Conservation (phyloP, 768 basidiomycete species). For the Termitomyces eurrhizus region DNA sequence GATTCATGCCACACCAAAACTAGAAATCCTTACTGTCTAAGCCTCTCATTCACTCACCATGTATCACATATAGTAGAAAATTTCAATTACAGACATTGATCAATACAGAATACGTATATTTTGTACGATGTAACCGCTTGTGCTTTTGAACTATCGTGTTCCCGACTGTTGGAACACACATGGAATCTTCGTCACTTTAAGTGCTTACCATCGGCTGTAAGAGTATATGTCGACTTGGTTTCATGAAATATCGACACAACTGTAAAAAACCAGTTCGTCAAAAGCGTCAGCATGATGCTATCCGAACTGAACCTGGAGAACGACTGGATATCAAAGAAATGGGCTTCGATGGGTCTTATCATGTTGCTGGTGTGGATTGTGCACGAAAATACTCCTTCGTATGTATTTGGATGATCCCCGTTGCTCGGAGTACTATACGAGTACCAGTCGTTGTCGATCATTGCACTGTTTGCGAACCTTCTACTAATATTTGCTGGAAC, state of each 20-base stretch:
- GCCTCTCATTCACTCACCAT: background rate
- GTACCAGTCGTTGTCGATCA: constrained; percentile 13
- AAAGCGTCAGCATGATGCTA: too few species aligned
- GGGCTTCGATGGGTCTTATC: constrained; percentile 73
- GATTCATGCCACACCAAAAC: background rate
- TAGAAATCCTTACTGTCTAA: background rate
- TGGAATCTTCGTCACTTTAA: background rate
- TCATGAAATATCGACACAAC: constrained; percentile 34
- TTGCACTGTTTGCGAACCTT: too few species aligned
- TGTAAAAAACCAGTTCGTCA: background rate
- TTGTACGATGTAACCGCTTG: constrained; percentile 10
- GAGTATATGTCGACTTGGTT: constrained; percentile 56
- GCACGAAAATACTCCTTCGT: constrained; percentile 82
- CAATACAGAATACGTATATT: background rate
- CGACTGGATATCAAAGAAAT: constrained; percentile 28
- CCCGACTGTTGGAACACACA: constrained; percentile 36
- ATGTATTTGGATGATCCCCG: constrained; percentile 70
- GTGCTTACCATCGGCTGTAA: constrained; percentile 53
- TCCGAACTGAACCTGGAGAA: background rate
- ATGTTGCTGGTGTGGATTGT: constrained; percentile 72
- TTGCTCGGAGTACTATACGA: constrained; percentile 61
- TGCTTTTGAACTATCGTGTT: constrained; percentile 63
- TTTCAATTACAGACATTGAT: background rate
- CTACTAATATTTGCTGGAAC: constrained; percentile 57
- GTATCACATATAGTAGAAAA: background rate